Base-by-base conservation (phyloP, 2,329 filamentous ascomycete genomes). In the Botrytis medusae region DNA sequence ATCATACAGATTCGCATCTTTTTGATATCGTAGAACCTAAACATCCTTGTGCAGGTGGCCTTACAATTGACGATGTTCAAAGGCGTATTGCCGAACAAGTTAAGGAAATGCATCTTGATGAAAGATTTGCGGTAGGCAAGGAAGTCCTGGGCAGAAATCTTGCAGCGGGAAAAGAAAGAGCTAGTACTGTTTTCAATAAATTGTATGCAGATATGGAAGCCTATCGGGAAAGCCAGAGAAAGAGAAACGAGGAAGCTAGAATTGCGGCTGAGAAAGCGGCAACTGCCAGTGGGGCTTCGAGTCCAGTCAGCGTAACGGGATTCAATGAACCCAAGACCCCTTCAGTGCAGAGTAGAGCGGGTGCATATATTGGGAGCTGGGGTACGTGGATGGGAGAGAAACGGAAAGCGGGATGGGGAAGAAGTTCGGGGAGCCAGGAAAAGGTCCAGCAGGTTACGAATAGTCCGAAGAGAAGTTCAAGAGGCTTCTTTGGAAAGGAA, bases 1-100 rank as follows among this genome's bases (percentile, higher is more conserved):
- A 88, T 22, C 85, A 93, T 78, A 93, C 92, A 3, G 95, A 98
- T 80, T 91, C 91, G 25, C 92, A 97, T 79, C 87, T 99, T 25
- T 99, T 98, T 80, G 95, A 97, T 77, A 93, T 99, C 76, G 92
- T 97, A 22, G 94, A 97, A 80, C 96, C 96, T 2, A 91, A 91
- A 75, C 96, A 99, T 82, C 96, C 96, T 5, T 98, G 93, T 81
- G 95, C 95, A 1, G 96, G 96, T 40, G 95, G 94, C 0, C 86
- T 99, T 32, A 95, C 92, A 1, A 94, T 99, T 75, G 96, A 98
- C 77, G 96, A 99, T 81, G 92, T 99, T 20, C 95, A 98, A 81
- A 89, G 96, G 69, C 89, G 96, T 37, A 88, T 99, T 48, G 91
- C 94, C 51, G 93, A 97, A 81, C 96, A 98, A 83, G 93, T 99